phyloP scores from a whole-genome alignment of 164 flowering plant genomes.

The Macadamia integrifolia region DNA sequence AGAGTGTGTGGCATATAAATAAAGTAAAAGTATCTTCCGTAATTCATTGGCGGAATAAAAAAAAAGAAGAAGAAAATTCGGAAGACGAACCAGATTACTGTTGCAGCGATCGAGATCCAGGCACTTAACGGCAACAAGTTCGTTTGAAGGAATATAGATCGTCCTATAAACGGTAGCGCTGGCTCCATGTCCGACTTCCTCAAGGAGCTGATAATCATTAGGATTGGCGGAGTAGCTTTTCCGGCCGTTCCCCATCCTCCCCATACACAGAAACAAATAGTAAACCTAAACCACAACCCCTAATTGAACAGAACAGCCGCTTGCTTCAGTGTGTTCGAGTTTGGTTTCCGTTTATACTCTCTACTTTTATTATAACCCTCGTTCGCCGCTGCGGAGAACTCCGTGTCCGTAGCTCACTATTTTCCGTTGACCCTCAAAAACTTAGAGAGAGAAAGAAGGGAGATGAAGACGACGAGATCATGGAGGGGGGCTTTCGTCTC shows the following conservation, averaged over 20 bases:
- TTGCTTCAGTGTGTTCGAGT: neutral
- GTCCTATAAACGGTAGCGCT: constrained; percentile 89
- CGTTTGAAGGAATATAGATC: constrained; percentile 82
- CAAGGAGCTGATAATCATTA: constrained; percentile 76
- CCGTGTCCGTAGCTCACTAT: neutral
- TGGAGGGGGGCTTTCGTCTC: no score
- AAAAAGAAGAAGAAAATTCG: neutral
- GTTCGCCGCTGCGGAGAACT: neutral
- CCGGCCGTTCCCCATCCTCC: constrained; percentile 40
- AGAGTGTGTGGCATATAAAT: no score
- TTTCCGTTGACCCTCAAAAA: neutral
- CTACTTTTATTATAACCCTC: neutral
- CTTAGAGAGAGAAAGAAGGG: neutral
- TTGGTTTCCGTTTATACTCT: neutral
- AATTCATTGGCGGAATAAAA: no score
- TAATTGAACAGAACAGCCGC: neutral
- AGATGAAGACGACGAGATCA: neutral
- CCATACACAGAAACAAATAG: constrained; percentile 25
- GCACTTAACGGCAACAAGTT: constrained; percentile 87
- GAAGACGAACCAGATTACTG: constrained; percentile 69
- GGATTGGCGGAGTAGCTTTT: constrained; percentile 48
- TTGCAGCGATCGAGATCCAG: constrained; percentile 98
- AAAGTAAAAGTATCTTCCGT: no score
- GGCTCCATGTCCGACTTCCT: constrained; percentile 90
- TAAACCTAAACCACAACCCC: neutral